Evolutionary conservation across 2,329 filamentous ascomycete species (phyloP).

Genomic region (Fusarium domesticum): DNA sequence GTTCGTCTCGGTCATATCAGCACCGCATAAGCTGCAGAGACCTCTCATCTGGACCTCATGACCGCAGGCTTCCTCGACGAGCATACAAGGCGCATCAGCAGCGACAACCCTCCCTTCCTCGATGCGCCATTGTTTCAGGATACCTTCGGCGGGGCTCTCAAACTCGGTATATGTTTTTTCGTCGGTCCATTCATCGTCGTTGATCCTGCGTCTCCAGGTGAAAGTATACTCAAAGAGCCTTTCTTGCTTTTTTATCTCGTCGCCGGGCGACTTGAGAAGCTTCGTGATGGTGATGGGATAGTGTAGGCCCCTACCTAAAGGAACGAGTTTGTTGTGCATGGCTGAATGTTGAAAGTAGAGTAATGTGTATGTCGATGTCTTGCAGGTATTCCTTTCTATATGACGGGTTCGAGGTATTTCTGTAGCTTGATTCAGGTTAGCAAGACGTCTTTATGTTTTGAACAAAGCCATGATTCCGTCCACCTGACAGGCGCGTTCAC

Average conservation of each 20-base stretch:
- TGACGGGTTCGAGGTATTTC: constrained; percentile 9
- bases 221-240: constrained; percentile 85
- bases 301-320: constrained; percentile 63
- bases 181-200: constrained; percentile 59
- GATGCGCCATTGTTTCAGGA: constrained; percentile 73
- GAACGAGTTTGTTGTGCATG: constrained; percentile 45
- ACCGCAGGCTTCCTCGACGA: constrained; percentile 85
- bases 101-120: constrained; percentile 62
- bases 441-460: constrained; percentile 12
- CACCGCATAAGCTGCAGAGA: constrained; percentile 87
- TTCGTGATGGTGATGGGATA: constrained; percentile 93
- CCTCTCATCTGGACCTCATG: constrained; percentile 91
- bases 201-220: constrained; percentile 72
- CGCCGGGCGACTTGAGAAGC: constrained; percentile 72
- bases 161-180: constrained; percentile 72
- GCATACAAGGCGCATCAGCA: constrained; percentile 58
- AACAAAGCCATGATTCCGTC: constrained; percentile 1
- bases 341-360: constrained; percentile 8
- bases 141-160: constrained; percentile 80
- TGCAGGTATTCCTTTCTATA: constrained; percentile 2
- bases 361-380: constrained; percentile 2
- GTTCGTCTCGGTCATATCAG: constrained; percentile 89
- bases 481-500: constrained; percentile 3
- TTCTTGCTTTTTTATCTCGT: constrained; percentile 72
- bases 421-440: neutral